A percentile compares a stretch with the other conserved stretches of the same genome.
phyloP scores from a whole-genome alignment of 345 rosid genomes.

The Pistacia vera region DNA sequence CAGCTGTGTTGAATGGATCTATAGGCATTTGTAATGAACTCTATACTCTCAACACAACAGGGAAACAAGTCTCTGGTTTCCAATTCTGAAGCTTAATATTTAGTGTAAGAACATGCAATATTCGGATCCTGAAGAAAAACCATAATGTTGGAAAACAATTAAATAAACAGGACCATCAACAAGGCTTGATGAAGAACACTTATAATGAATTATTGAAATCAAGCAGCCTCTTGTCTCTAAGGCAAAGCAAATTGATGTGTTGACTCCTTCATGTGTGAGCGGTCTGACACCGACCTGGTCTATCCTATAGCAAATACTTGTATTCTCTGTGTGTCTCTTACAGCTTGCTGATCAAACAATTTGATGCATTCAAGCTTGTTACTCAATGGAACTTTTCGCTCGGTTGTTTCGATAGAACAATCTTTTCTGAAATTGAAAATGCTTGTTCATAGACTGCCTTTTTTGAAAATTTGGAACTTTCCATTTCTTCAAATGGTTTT shows the following conservation, averaged over 20 bases:
- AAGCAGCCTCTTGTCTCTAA: background rate
- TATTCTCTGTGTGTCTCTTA: background rate
- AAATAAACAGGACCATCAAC: background rate
- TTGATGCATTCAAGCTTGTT: background rate
- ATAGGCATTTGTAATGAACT: too few relatives aligned
- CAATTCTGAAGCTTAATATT: background rate
- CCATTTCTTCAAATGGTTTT: too few relatives aligned
- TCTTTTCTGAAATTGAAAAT: slow-evolving; percentile 9
- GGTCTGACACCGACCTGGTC: slow-evolving; percentile 2
- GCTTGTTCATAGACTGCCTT: background rate
- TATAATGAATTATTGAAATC: background rate
- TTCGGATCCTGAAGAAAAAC: background rate
- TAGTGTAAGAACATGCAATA: background rate
- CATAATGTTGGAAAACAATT: background rate
- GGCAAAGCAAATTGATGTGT: background rate
- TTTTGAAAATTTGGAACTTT: background rate
- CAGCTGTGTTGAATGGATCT: too few relatives aligned
- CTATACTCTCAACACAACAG: too few relatives aligned
- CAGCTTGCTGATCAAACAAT: background rate
- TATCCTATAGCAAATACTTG: background rate
- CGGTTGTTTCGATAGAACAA: background rate
- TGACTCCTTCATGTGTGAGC: background rate
- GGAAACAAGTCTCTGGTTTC: background rate
- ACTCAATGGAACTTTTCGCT: background rate
- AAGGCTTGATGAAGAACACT: background rate